These are phyloP conservation scores for Adenanthera pavonina DNA, from an alignment of 306 rosid genomes.

Conservation along the genomic window DNA sequence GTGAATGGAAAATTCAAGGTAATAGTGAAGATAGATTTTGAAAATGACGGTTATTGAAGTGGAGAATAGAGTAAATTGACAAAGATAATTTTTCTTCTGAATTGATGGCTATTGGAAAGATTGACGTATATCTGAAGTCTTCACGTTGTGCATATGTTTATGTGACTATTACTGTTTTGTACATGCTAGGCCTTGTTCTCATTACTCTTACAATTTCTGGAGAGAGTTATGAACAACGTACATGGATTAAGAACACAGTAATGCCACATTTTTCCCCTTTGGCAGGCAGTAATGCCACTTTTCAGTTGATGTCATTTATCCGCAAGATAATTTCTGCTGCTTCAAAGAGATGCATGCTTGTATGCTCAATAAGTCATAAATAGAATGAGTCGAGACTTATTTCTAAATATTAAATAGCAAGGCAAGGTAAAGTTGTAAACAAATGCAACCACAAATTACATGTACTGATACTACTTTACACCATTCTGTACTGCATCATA, in stretches of 20 bases:
- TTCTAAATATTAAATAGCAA: conserved; percentile 15
- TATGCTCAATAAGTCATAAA: conserved; percentile 5
- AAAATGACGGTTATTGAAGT: conserved; percentile 10
- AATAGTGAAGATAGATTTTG: conserved; percentile 15
- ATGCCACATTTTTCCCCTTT: too few species aligned
- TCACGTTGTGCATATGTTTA: conserved; percentile 27
- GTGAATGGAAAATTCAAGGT: background rate
- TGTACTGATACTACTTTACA: background rate
- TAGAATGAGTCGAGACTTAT: background rate
- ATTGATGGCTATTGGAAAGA: conserved; percentile 17
- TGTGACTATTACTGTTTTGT: conserved; percentile 20
- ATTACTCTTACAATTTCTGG: background rate
- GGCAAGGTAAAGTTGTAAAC: conserved; percentile 2
- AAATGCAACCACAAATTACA: background rate
- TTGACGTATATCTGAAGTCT: background rate
- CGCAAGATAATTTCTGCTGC: conserved; percentile 1
- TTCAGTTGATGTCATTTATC: conserved; percentile 3
- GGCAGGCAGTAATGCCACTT: conserved; percentile 7
- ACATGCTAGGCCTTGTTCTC: conserved; percentile 18
- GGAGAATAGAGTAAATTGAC: background rate
- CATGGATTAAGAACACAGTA: conserved; percentile 3
- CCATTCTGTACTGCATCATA: background rate
- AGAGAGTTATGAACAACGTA: conserved; percentile 10
- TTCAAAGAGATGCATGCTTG: conserved; percentile 24
- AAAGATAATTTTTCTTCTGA: background rate